Evolutionary conservation across 495 filamentous ascomycete genomes (phyloP).

Genomic region (Podospora tetraspora): DNA sequence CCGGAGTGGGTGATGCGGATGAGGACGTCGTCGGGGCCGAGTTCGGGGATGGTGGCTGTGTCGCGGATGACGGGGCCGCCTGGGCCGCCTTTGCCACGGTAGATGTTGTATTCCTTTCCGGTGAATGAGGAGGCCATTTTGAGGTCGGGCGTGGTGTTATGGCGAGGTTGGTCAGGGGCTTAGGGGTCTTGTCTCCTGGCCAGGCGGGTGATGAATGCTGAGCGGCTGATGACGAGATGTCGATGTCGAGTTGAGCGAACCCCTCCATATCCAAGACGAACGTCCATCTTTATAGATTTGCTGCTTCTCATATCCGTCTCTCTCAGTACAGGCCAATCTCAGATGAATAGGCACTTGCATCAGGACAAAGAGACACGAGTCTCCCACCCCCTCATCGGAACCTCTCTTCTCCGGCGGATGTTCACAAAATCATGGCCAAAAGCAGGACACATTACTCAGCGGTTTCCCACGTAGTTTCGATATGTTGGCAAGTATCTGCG

Average conservation of each 20-base stretch:
- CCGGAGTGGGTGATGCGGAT: constrained; percentile 22
- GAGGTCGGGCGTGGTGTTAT: not conserved
- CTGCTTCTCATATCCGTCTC: not conserved
- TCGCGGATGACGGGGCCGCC: constrained; percentile 78
- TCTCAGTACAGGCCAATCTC: not conserved
- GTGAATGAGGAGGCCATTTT: constrained; percentile 11
- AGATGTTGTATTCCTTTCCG: constrained; percentile 11
- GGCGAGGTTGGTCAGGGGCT: not conserved
- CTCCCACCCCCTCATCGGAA: not conserved
- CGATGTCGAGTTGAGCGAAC: not conserved
- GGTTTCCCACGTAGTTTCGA: not conserved
- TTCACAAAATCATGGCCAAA: not conserved
- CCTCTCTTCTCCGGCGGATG: not conserved
- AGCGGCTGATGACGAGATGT: not conserved
- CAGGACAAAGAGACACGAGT: not conserved
- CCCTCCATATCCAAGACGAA: not conserved
- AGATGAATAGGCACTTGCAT: not conserved
- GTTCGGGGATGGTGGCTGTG: constrained; percentile 59
- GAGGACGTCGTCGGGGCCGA: constrained; percentile 18
- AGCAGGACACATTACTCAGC: not conserved
- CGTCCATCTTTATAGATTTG: not conserved
- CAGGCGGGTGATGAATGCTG: not conserved
- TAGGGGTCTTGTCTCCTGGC: not conserved
- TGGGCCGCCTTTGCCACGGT: constrained; percentile 2
- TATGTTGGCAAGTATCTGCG: constrained; percentile 1